phyloP scores from a whole-genome alignment of 495 filamentous ascomycete species.

The Penicillium ucsense region DNA sequence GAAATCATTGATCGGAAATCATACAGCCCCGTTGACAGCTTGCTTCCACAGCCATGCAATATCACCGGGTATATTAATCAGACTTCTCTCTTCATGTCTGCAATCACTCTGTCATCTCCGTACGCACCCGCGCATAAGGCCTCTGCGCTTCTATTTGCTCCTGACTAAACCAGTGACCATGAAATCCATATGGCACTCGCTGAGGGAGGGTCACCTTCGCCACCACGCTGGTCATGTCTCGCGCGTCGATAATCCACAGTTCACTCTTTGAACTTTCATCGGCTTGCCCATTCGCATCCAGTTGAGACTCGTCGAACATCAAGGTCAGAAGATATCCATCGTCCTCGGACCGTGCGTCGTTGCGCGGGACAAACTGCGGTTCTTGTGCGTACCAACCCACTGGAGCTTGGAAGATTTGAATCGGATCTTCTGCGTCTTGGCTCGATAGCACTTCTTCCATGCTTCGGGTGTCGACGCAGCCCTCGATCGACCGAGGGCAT shows the following conservation, averaged over 20 bases:
- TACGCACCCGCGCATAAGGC: background rate
- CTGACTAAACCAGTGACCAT: conserved; percentile 2
- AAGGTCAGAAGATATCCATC: conserved; percentile 3
- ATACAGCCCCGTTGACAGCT: background rate
- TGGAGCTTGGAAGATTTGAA: conserved; percentile 2
- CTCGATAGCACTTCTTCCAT: background rate
- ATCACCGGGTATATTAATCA: no score
- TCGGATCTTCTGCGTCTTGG: conserved; percentile 1
- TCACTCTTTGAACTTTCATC: background rate
- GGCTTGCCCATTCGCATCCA: background rate
- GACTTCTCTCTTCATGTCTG: background rate
- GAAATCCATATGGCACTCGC: conserved; percentile 3
- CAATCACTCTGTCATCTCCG: background rate
- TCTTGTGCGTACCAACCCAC: conserved; percentile 4
- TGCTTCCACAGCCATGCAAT: background rate
- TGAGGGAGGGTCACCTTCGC: conserved; percentile 4
- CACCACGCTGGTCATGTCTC: conserved; percentile 2
- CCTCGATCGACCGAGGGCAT: background rate
- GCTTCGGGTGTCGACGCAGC: conserved; percentile 1
- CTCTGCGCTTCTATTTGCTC: background rate
- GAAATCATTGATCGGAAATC: no score
- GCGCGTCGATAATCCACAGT: conserved; percentile 2
- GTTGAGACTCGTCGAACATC: conserved; percentile 5
- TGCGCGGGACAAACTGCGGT: conserved; percentile 1
- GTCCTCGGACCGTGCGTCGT: background rate